Conservation (phyloP, 164 flowering plant species). For the Pachysandra terminalis region DNA sequence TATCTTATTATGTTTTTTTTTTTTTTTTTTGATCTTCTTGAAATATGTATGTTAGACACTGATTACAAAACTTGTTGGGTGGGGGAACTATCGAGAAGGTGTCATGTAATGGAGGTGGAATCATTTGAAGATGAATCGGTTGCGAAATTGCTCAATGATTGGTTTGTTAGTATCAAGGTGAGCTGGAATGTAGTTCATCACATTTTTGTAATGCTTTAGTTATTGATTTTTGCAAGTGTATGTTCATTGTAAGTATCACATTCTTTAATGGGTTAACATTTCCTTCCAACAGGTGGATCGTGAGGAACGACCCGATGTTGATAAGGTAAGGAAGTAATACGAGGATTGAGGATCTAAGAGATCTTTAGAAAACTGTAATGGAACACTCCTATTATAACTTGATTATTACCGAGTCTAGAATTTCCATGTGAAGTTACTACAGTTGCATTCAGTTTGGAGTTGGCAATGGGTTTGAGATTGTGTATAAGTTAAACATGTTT, state of each 20-base stretch:
- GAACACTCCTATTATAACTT: background rate
- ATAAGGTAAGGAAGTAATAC: constrained; percentile 51
- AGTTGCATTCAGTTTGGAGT: too few species aligned
- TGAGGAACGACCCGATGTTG: constrained; percentile 97
- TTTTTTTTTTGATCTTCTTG: background rate
- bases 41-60: background rate
- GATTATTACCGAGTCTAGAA: background rate
- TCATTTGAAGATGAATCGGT: constrained; percentile 88
- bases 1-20: background rate
- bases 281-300: constrained; percentile 74
- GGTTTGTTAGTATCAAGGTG: constrained; percentile 96
- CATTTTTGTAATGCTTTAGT: background rate
- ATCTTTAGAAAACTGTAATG: too few species aligned
- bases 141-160: constrained; percentile 78
- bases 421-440: background rate
- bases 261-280: constrained; percentile 6
- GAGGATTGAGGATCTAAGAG: background rate
- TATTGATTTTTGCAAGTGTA: background rate
- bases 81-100: constrained; percentile 43
- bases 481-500: too few species aligned
- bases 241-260: too few species aligned
- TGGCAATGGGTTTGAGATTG: too few species aligned
- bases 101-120: constrained; percentile 99
- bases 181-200: constrained; percentile 1
- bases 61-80: background rate